Conservation (phyloP, 768 basidiomycete genomes). For the Multifurca ochricompacta region DNA sequence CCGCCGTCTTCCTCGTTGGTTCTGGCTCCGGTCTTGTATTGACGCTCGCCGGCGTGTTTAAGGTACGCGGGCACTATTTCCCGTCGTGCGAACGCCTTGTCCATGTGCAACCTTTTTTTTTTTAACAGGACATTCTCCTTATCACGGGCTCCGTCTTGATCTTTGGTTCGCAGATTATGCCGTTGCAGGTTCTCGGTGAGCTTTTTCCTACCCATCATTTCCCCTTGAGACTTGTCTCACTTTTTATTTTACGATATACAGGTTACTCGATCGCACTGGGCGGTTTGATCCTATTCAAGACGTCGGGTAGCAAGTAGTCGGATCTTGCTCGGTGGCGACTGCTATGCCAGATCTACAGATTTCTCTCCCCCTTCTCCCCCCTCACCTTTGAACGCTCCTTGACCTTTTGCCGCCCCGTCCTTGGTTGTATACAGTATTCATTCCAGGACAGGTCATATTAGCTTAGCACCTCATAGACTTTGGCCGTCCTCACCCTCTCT, state of each 20-base stretch:
- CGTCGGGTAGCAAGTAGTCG: slow-evolving; percentile 50
- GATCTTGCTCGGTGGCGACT: not conserved
- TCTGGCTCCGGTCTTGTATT: slow-evolving; percentile 82
- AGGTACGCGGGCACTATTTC: slow-evolving; percentile 38
- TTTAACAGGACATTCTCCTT: slow-evolving; percentile 77
- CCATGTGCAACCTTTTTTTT: not conserved
- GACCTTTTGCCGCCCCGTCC: not conserved
- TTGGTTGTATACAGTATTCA: not conserved
- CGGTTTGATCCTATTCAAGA: slow-evolving; percentile 83
- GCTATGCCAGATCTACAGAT: not conserved
- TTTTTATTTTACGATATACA: slow-evolving; percentile 23
- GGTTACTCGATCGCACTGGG: slow-evolving; percentile 85
- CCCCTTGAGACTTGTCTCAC: not conserved
- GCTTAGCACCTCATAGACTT: not conserved
- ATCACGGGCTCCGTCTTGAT: slow-evolving; percentile 85
- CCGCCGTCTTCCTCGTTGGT: slow-evolving; percentile 90
- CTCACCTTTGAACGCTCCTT: not conserved
- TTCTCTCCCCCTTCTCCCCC: too few species aligned
- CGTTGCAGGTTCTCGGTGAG: slow-evolving; percentile 81
- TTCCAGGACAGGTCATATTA: not conserved
- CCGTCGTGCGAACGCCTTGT: not conserved
- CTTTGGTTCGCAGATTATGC: slow-evolving; percentile 73
- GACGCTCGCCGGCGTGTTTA: slow-evolving; percentile 91
- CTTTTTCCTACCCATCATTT: slow-evolving; percentile 16
- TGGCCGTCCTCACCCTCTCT: not conserved